Evolutionary conservation across 2,329 filamentous ascomycete species (phyloP), one percentile per base, ranked within the genome.

Genomic region (Nothophoma quercina): DNA sequence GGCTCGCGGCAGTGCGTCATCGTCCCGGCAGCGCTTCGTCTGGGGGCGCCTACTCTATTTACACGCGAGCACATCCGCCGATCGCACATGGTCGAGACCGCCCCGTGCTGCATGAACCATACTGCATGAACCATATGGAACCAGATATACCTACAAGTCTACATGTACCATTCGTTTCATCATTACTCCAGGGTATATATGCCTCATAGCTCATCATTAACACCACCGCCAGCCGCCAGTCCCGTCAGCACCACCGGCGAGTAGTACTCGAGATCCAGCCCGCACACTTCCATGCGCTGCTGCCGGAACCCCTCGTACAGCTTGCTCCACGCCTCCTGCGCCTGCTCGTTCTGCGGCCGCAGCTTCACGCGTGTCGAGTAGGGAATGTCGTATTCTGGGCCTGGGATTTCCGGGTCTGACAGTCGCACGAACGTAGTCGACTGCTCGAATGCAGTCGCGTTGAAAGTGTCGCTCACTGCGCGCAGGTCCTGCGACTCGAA

Each of bases 261-360:
- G 70, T 76, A 79, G 18, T 62, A 65, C 67, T 82, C 79, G 58
- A 83, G 65, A 58, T 82, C 80, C 54, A 83, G 67, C 41, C 80
- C 80, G 64, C 81, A 83, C 41, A 82, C 75, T 50, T 82, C 79
- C 75, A 80, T 80, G 47, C 81, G 72, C 59, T 73, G 74, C 58
- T 79, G 76, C 38, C 79, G 76, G 63, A 80, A 83, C 26, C 70
- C 64, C 29, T 78, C 78, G 58, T 83, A 83, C 51, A 82, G 63
- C 44, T 69, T 75, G 57, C 78, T 79, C 79, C 81, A 83, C 22
- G 75, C 72, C 65, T 75, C 76, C 51, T 79, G 72, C 7, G 78
- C 78, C 49, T 80, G 74, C 36, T 74, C 73, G 45, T 79, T 76
- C 56, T 69, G 64, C n/a, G 79, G 79, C 42, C 78, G 65, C 22